Percentiles rank a stretch among this genome's conserved stretches.
These are phyloP conservation scores for Ramichloridium luteum DNA, from an alignment of 2,329 filamentous ascomycete species.

Conservation along the genomic window DNA sequence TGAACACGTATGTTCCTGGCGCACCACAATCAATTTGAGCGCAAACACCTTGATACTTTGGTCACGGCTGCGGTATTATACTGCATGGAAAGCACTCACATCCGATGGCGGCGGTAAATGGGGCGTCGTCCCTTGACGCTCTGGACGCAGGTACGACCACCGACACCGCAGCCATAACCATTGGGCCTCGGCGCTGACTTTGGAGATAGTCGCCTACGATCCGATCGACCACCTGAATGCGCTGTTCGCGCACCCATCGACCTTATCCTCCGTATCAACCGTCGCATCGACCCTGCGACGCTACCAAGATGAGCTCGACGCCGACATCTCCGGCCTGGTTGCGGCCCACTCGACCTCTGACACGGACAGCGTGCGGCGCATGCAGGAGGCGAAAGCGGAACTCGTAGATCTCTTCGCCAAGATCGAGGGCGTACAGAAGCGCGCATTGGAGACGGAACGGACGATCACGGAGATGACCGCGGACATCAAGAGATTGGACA, in stretches of 20 bases:
- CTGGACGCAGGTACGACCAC: slow-evolving; percentile 13
- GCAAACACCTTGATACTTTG: too few relatives aligned
- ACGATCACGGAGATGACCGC: slow-evolving; percentile 98
- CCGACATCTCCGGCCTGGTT: slow-evolving; percentile 61
- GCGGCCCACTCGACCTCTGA: slow-evolving; percentile 71
- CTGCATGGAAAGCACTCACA: too few relatives aligned
- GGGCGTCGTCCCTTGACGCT: slow-evolving; percentile 6
- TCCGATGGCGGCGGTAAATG: background rate
- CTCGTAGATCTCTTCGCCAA: slow-evolving; percentile 82
- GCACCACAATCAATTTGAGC: too few relatives aligned
- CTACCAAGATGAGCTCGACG: slow-evolving; percentile 72
- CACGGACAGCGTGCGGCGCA: slow-evolving; percentile 76
- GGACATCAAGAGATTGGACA: slow-evolving; percentile 93
- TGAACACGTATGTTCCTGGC: too few relatives aligned
- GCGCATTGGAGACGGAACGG: slow-evolving; percentile 84
- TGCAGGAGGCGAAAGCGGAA: slow-evolving; percentile 82
- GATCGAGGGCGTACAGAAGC: slow-evolving; percentile 82
- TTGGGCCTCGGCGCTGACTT: too few relatives aligned
- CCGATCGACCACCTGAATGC: slow-evolving; percentile 86
- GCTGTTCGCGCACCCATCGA: slow-evolving; percentile 81
- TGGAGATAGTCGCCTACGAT: slow-evolving; percentile 75
- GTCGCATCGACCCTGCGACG: slow-evolving; percentile 61
- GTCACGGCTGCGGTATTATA: too few relatives aligned
- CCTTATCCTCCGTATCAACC: slow-evolving; percentile 61
- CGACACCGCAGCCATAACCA: background rate